A percentile compares a stretch with the other conserved stretches of the same genome.
phyloP scores from a whole-genome alignment of 768 basidiomycete species.

The Serpula lacrymans region DNA sequence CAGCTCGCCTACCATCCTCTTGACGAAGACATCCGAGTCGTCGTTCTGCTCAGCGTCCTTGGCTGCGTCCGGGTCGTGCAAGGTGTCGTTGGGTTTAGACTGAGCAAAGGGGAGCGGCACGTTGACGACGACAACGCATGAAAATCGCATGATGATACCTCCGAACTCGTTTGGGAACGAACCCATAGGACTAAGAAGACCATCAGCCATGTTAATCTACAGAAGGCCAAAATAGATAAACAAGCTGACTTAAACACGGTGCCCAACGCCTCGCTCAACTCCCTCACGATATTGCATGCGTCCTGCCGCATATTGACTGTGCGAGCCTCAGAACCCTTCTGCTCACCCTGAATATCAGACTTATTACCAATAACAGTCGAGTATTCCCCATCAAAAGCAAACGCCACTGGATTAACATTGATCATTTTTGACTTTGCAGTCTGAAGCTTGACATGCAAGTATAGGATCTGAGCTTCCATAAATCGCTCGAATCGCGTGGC shows the following conservation, averaged over 20 bases:
- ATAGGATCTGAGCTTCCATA: conserved; percentile 21
- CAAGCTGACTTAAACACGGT: conserved; percentile 18
- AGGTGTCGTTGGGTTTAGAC: neutral
- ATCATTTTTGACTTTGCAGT: neutral
- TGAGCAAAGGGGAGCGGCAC: conserved; percentile 13
- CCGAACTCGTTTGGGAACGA: conserved; percentile 17
- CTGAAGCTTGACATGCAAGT: conserved; percentile 15
- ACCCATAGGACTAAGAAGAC: conserved; percentile 13
- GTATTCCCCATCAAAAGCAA: conserved; percentile 24
- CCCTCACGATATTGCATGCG: conserved; percentile 11
- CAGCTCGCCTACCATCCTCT: conserved; percentile 52
- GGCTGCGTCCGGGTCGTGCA: neutral
- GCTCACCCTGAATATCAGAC: neutral
- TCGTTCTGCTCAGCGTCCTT: neutral
- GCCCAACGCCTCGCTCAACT: conserved; percentile 10
- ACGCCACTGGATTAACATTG: conserved; percentile 8
- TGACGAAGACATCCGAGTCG: conserved; percentile 10
- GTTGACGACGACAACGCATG: conserved; percentile 20
- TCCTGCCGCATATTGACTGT: conserved; percentile 15
- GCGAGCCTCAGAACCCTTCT: neutral
- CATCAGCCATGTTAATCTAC: neutral
- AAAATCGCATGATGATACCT: conserved; percentile 20
- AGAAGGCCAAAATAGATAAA: neutral
- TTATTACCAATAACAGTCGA: conserved; percentile 15
- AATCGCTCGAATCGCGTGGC: conserved; percentile 14